Percentiles rank a stretch among this genome's conserved stretches.
These are phyloP conservation scores for Amphibolis antarctica DNA, from an alignment of 106 monocot genomes.

Conservation along the genomic window DNA sequence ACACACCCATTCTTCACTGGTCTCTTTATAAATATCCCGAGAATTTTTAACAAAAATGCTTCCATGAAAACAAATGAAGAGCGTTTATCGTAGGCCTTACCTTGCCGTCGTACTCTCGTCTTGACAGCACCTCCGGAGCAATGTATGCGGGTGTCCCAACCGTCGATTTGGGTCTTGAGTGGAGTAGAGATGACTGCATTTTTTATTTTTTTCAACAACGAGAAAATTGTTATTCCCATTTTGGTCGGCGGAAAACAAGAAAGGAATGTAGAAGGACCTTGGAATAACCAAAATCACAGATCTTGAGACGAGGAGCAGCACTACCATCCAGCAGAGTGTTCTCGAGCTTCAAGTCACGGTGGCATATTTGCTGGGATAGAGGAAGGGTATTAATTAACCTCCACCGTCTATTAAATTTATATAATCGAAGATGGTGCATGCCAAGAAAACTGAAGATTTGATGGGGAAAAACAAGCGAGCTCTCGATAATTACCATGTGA, in stretches of 20 bases:
- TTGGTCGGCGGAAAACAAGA: background rate
- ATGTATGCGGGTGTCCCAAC: slow-evolving; percentile 88
- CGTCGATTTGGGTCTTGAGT: slow-evolving; percentile 60
- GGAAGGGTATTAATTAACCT: too few relatives aligned
- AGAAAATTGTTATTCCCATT: background rate
- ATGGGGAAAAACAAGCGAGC: background rate
- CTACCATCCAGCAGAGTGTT: slow-evolving; percentile 87
- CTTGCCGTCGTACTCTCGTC: slow-evolving; percentile 82
- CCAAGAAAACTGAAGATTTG: background rate
- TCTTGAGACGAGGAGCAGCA: slow-evolving; percentile 74
- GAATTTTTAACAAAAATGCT: background rate
- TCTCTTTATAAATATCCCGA: too few relatives aligned
- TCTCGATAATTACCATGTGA: slow-evolving; percentile 37
- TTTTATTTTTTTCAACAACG: background rate
- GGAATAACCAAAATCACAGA: slow-evolving; percentile 87
- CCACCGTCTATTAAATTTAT: background rate
- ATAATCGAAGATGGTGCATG: too few relatives aligned
- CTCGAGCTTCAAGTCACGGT: slow-evolving; percentile 80
- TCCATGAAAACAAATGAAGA: background rate
- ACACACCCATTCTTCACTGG: too few relatives aligned
- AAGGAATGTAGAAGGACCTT: slow-evolving; percentile 29
- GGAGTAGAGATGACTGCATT: slow-evolving; percentile 57
- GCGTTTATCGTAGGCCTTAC: slow-evolving; percentile 12
- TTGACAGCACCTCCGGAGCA: slow-evolving; percentile 65
- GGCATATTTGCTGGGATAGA: slow-evolving; percentile 56